phyloP scores from a whole-genome alignment of 345 rosid genomes.

The Populus euphratica region DNA sequence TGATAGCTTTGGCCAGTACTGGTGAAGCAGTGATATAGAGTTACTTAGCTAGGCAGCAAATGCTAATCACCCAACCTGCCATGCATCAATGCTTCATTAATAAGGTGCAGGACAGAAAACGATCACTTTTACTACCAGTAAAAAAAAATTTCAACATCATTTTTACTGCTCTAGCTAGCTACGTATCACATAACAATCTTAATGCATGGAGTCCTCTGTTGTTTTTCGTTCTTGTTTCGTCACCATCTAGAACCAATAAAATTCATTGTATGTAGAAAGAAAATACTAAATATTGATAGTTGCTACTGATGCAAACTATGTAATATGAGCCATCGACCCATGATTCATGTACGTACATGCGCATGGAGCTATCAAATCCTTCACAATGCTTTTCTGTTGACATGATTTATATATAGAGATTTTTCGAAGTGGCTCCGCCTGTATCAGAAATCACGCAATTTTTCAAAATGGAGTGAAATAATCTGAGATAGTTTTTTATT shows the following conservation, averaged over 20 bases:
- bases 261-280: no score
- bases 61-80: constrained; percentile 9
- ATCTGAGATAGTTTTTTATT: no score
- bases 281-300: not conserved
- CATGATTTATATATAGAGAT: not conserved
- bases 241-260: not conserved
- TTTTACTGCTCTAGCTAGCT: not conserved
- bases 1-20: not conserved
- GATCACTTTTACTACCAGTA: not conserved
- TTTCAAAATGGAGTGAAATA: no score
- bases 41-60: not conserved
- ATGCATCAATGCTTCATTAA: constrained; percentile 3
- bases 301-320: not conserved
- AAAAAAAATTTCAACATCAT: no score
- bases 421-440: not conserved
- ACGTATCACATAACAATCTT: not conserved
- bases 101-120: not conserved
- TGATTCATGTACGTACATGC: no score
- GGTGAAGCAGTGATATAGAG: not conserved
- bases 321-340: not conserved
- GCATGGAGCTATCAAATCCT: not conserved
- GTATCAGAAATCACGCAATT: not conserved
- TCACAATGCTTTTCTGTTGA: not conserved
- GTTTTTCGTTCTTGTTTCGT: not conserved
- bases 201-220: not conserved